Evolutionary conservation across 179 eudicot species (phyloP).

Genomic region (Patellifolia procumbens): DNA sequence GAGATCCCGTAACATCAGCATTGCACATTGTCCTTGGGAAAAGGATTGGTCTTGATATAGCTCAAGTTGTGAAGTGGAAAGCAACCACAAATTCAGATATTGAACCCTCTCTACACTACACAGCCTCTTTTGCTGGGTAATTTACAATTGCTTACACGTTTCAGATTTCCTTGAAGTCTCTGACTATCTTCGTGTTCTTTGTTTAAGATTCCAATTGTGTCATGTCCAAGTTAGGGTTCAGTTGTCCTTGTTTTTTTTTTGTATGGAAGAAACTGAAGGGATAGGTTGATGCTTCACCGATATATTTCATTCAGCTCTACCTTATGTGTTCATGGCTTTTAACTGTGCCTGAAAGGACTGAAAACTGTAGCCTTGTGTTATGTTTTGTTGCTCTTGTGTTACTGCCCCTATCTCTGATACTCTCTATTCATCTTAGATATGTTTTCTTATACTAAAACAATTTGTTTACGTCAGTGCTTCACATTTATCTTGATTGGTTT

Average conservation of each 20-base stretch:
- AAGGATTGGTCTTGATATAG: constrained; percentile 85
- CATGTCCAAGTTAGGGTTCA: neutral
- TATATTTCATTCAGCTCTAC: neutral
- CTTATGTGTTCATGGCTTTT: neutral
- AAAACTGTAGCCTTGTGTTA: neutral
- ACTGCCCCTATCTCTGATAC: neutral
- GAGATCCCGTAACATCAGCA: constrained; percentile 95
- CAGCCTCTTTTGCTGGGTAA: constrained; percentile 98
- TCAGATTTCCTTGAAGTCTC: neutral
- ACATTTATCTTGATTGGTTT: neutral
- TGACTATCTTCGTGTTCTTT: neutral
- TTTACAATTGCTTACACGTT: constrained; percentile 2
- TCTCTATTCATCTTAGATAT: neutral
- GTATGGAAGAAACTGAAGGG: neutral
- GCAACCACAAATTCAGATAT: constrained; percentile 53
- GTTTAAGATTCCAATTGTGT: neutral
- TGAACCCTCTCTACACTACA: constrained; percentile 89
- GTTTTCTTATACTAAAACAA: neutral
- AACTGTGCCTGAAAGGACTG: neutral
- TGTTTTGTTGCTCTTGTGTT: neutral
- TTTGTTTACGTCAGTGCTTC: neutral
- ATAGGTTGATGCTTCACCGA: neutral
- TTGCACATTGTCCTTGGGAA: constrained; percentile 96
- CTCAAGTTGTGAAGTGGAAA: constrained; percentile 97
- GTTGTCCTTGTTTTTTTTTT: neutral